phyloP scores from a whole-genome alignment of 371 early-diverging fungal species.

The Smittium culicis region DNA sequence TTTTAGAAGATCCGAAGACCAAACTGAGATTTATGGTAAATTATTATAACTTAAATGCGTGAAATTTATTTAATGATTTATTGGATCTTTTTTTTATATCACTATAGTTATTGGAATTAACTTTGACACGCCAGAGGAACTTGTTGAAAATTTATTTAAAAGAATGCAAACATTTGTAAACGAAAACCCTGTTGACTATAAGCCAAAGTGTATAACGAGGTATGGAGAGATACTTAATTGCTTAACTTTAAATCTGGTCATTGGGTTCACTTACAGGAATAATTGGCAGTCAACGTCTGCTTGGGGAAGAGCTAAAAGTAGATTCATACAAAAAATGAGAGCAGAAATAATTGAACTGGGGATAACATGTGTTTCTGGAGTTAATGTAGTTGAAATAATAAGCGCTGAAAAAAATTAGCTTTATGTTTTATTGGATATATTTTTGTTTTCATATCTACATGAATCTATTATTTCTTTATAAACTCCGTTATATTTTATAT shows the following conservation, averaged over 20 bases:
- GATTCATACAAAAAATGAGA: conserved; percentile 24
- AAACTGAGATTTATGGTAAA: conserved; percentile 18
- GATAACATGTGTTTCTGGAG: conserved; percentile 13
- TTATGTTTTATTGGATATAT: too few relatives aligned
- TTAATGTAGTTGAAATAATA: neutral
- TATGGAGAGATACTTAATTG: conserved; percentile 23
- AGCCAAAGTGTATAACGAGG: conserved; percentile 17
- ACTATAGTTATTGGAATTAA: conserved; percentile 16
- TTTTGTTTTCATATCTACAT: too few relatives aligned
- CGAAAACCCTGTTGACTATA: conserved; percentile 24
- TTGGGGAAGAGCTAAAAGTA: conserved; percentile 15
- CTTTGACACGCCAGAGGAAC: conserved; percentile 24
- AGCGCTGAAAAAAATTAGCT: too few relatives aligned
- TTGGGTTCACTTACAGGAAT: conserved; percentile 27
- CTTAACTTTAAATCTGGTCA: conserved; percentile 20
- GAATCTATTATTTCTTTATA: too few relatives aligned
- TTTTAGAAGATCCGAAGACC: conserved; percentile 32
- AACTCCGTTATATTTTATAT: too few relatives aligned
- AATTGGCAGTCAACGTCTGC: conserved; percentile 30
- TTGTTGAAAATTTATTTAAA: conserved; percentile 22
- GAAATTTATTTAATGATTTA: neutral
- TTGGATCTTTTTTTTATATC: neutral
- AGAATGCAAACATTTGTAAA: conserved; percentile 25
- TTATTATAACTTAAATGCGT: neutral
- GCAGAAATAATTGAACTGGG: conserved; percentile 27